A percentile compares a stretch with the other conserved stretches of the same genome.
These are phyloP conservation scores for Phytopythium boreale DNA, from an alignment of 352 stramenopile species.

Conservation along the genomic window DNA sequence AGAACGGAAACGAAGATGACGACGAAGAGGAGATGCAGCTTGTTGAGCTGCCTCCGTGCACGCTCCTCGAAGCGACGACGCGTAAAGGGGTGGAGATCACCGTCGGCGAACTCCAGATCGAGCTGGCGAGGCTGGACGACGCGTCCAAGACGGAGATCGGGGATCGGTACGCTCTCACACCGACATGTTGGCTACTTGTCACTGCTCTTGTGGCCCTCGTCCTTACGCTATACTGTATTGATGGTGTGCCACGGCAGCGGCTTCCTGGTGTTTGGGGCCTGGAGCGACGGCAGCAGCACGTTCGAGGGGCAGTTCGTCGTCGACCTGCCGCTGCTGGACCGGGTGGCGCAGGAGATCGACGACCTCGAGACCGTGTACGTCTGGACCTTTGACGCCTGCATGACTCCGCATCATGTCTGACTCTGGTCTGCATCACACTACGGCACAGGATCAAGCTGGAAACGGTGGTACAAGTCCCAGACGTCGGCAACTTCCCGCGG, in stretches of 20 bases:
- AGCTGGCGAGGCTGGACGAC: constrained; percentile 19
- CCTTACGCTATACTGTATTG: neutral
- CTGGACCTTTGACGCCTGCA: neutral
- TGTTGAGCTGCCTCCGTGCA: constrained; percentile 27
- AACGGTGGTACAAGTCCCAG: constrained; percentile 41
- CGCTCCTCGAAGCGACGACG: constrained; percentile 66
- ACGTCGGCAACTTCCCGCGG: constrained; percentile 58
- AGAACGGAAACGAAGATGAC: constrained; percentile 8
- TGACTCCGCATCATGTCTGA: constrained; percentile 4
- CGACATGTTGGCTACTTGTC: too few species aligned
- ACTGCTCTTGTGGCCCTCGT: neutral
- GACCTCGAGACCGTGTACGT: constrained; percentile 74
- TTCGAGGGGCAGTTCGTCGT: constrained; percentile 33
- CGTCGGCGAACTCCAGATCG: constrained; percentile 66
- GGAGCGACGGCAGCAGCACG: constrained; percentile 23
- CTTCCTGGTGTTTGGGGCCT: constrained; percentile 42
- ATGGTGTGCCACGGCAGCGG: constrained; percentile 28
- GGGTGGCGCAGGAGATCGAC: constrained; percentile 56
- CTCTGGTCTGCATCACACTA: neutral
- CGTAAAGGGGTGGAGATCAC: constrained; percentile 50
- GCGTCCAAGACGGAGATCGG: constrained; percentile 19
- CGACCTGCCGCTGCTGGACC: constrained; percentile 25
- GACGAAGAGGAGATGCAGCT: constrained; percentile 24
- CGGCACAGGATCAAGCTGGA: constrained; percentile 68
- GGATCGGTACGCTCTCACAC: constrained; percentile 35